These are phyloP conservation scores for Clavispora carvajalis DNA, from an alignment of 805 yeast species.

Conservation along the genomic window DNA sequence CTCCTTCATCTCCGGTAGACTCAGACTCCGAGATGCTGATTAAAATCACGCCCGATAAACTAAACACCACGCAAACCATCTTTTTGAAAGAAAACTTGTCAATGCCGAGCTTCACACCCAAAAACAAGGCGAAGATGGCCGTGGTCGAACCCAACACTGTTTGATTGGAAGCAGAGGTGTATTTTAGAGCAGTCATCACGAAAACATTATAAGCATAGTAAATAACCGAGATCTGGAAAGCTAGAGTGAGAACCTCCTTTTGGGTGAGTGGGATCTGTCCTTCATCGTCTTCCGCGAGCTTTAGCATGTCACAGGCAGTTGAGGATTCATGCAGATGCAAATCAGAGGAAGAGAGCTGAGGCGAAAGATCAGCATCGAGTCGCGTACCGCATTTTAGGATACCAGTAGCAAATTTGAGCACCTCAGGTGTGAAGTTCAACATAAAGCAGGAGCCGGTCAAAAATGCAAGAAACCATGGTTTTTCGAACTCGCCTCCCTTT, in stretches of 20 bases:
- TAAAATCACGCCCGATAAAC: constrained; percentile 42
- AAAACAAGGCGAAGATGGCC: constrained; percentile 44
- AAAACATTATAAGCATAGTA: constrained; percentile 39
- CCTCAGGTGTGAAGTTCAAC: constrained; percentile 41
- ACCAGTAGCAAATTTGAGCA: neutral
- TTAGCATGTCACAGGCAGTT: constrained; percentile 6
- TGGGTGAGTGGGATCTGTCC: constrained; percentile 16
- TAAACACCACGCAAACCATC: constrained; percentile 37
- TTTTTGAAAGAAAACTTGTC: constrained; percentile 41
- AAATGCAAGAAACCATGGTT: constrained; percentile 45
- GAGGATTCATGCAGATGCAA: neutral
- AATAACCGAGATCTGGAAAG: constrained; percentile 35
- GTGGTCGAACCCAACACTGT: constrained; percentile 48
- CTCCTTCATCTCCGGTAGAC: constrained; percentile 14
- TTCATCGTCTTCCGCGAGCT: constrained; percentile 3
- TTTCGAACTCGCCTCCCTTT: constrained; percentile 43
- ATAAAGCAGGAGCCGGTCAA: constrained; percentile 44
- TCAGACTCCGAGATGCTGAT: constrained; percentile 34
- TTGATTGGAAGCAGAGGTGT: constrained; percentile 50
- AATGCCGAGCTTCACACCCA: constrained; percentile 36
- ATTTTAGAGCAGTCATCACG: constrained; percentile 39
- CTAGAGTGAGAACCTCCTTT: constrained; percentile 30
- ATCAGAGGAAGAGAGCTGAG: constrained; percentile 1
- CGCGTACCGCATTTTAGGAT: neutral
- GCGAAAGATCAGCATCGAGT: neutral